These are phyloP conservation scores for Musa troglodytarum DNA, from an alignment of 176 grass and related monocot species.

Conservation along the genomic window DNA sequence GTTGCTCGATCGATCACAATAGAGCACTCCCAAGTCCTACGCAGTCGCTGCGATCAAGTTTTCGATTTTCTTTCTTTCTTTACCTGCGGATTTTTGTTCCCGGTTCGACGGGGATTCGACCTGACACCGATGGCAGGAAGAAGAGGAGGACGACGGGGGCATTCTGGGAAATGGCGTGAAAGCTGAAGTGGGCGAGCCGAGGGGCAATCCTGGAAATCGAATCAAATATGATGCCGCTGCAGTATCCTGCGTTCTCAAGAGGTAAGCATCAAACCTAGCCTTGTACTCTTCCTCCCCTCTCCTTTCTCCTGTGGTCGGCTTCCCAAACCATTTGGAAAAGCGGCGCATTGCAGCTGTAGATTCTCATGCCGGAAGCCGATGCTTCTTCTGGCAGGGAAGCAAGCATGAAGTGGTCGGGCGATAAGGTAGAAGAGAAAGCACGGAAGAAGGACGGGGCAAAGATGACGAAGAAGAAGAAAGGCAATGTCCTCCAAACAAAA, in stretches of 20 bases:
- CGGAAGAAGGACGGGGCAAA: background rate
- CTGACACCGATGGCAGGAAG: conserved; percentile 5
- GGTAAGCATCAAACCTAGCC: background rate
- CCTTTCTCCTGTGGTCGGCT: no score
- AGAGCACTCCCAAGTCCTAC: background rate
- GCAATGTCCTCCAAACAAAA: background rate
- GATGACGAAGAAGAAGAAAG: conserved; percentile 4
- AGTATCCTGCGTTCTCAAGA: background rate
- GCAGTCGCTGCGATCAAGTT: background rate
- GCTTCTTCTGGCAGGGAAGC: background rate
- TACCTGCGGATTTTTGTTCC: background rate
- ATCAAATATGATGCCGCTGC: background rate
- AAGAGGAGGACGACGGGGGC: conserved; percentile 2
- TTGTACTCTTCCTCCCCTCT: background rate
- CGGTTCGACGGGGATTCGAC: background rate
- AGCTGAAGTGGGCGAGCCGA: background rate
- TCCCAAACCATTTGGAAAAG: background rate
- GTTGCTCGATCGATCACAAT: background rate
- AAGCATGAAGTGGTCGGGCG: background rate
- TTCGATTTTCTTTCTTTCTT: background rate
- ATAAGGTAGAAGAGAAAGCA: background rate
- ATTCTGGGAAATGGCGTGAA: conserved; percentile 4
- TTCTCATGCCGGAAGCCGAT: background rate
- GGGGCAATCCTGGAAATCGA: background rate
- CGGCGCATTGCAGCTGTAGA: no score